Evolutionary conservation across 2,329 filamentous ascomycete species (phyloP).

Genomic region (Hirsutella rhossiliensis): DNA sequence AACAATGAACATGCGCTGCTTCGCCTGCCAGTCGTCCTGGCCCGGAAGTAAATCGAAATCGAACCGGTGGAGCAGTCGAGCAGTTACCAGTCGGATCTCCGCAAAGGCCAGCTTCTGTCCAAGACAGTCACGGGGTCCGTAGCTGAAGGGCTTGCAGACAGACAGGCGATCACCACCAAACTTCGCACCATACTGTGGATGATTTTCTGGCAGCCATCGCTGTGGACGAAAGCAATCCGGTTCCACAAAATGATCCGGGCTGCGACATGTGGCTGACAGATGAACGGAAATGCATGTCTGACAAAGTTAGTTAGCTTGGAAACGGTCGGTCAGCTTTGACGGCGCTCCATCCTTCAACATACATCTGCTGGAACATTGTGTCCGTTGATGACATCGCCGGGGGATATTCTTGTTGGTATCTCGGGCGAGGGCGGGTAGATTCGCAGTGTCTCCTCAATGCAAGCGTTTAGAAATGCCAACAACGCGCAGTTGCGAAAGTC

Average conservation of each 20-base stretch:
- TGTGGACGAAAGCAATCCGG: constrained; percentile 34
- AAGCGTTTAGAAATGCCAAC: constrained; percentile 24
- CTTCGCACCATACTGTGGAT: constrained; percentile 18
- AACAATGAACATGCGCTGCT: not conserved
- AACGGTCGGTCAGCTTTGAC: no score
- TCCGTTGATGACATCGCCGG: constrained; percentile 19
- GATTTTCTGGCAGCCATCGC: constrained; percentile 21
- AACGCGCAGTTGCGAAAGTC: constrained; percentile 16
- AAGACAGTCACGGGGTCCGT: constrained; percentile 27
- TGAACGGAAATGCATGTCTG: constrained; percentile 29
- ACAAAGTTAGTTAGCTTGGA: not conserved
- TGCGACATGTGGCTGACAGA: constrained; percentile 31
- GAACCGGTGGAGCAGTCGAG: constrained; percentile 31
- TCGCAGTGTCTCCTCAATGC: constrained; percentile 28
- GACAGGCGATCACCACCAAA: constrained; percentile 25
- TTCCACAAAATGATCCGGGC: constrained; percentile 28
- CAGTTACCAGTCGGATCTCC: constrained; percentile 34
- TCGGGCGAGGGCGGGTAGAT: constrained; percentile 22
- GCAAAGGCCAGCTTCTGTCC: constrained; percentile 29
- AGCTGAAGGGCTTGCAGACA: constrained; percentile 23
- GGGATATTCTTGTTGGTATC: constrained; percentile 14
- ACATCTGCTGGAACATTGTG: constrained; percentile 21
- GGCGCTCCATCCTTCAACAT: constrained; percentile 6
- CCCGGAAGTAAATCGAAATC: constrained; percentile 18
- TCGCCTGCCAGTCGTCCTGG: not conserved